phyloP scores from a whole-genome alignment of 2,329 filamentous ascomycete species.

The Scedosporium dehoogii region DNA sequence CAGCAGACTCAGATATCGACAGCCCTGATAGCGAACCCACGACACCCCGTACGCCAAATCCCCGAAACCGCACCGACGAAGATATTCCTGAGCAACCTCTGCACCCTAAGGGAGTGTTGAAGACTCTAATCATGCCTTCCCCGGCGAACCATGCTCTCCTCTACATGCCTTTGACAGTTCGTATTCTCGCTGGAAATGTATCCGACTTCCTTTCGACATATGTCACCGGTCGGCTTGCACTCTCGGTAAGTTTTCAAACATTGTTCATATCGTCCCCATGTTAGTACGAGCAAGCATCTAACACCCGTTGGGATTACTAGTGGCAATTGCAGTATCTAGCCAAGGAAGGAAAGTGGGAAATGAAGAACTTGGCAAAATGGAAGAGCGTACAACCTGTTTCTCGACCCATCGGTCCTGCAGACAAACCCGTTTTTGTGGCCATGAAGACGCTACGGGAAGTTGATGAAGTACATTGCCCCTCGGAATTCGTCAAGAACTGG shows the following conservation, averaged over 20 bases:
- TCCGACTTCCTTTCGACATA: slow-evolving; percentile 69
- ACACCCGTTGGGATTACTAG: slow-evolving; percentile 41
- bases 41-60: slow-evolving; percentile 2
- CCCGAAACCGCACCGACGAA: slow-evolving; percentile 9
- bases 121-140: slow-evolving; percentile 59
- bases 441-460: slow-evolving; percentile 91
- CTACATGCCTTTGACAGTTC: slow-evolving; percentile 66
- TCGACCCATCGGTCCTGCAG: slow-evolving; percentile 51
- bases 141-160: slow-evolving; percentile 78
- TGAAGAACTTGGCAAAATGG: slow-evolving; percentile 94
- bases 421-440: slow-evolving; percentile 61
- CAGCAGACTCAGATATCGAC: not conserved
- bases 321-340: slow-evolving; percentile 90
- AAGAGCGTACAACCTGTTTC: slow-evolving; percentile 69
- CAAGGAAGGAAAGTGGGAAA: slow-evolving; percentile 91
- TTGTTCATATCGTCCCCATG: not conserved
- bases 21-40: slow-evolving; percentile 6
- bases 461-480: slow-evolving; percentile 72
- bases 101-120: slow-evolving; percentile 46
- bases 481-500: slow-evolving; percentile 60
- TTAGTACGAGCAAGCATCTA: no score
- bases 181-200: slow-evolving; percentile 69
- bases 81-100: slow-evolving; percentile 36
- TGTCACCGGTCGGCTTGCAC: slow-evolving; percentile 54
- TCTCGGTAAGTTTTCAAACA: slow-evolving; percentile 5